Conservation (phyloP, 176 grass and related monocot species). For the Bolboschoenus planiculmis region DNA sequence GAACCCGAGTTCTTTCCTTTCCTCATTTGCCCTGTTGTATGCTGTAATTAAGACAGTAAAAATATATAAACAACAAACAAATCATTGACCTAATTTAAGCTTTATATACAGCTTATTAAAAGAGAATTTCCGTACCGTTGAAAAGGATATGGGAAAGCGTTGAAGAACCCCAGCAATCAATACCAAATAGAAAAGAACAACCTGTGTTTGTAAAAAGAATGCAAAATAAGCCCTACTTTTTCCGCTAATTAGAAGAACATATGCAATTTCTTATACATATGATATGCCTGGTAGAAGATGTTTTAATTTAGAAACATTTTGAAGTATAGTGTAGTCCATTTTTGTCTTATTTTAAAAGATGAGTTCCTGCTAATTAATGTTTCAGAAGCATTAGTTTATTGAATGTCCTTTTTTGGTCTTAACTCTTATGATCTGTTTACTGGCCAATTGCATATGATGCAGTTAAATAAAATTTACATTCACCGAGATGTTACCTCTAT, state of each 20-base stretch:
- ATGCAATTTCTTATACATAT: neutral
- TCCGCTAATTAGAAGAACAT: neutral
- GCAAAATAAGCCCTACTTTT: neutral
- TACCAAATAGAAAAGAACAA: slow-evolving; percentile 89
- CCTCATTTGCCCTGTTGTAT: slow-evolving; percentile 86
- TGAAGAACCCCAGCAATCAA: slow-evolving; percentile 86
- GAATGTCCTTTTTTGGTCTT: neutral
- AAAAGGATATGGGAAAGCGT: slow-evolving; percentile 78
- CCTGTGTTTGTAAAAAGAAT: slow-evolving; percentile 29
- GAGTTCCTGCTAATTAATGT: neutral
- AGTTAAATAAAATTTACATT: neutral
- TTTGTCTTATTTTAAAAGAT: neutral
- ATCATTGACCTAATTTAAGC: neutral
- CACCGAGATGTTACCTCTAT: neutral
- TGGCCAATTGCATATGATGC: neutral
- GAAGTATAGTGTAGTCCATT: neutral
- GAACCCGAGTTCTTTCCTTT: slow-evolving; percentile 61
- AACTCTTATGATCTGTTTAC: neutral
- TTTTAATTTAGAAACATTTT: neutral
- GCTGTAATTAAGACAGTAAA: slow-evolving; percentile 44
- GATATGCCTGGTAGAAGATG: neutral
- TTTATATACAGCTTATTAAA: slow-evolving; percentile 12
- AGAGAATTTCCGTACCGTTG: slow-evolving; percentile 42
- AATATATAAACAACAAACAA: slow-evolving; percentile 25
- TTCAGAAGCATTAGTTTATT: neutral